Evolutionary conservation across 345 rosid genomes (phyloP).

Genomic region (Murraya paniculata): DNA sequence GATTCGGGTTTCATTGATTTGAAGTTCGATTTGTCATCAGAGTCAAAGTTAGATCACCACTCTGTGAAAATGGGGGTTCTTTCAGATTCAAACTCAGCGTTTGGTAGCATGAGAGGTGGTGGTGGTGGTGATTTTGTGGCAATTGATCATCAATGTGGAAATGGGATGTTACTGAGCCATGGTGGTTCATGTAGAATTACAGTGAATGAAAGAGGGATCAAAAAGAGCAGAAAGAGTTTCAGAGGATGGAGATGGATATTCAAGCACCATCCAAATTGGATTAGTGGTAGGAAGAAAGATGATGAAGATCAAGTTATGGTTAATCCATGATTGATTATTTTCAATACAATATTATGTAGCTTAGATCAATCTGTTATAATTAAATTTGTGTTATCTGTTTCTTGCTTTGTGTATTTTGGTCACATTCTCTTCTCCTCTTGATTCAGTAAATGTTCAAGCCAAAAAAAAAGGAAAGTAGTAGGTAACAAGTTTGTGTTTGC

Average conservation of each 20-base stretch:
- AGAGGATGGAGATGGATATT: slow-evolving; percentile 96
- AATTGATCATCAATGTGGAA: slow-evolving; percentile 22
- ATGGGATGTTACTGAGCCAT: slow-evolving; percentile 22
- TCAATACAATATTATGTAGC: slow-evolving; percentile 2
- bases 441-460: not conserved
- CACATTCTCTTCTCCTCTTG: not conserved
- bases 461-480: not conserved
- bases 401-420: not conserved
- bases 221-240: slow-evolving; percentile 77
- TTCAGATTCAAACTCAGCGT: slow-evolving; percentile 42
- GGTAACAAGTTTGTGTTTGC: not conserved
- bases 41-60: slow-evolving; percentile 18
- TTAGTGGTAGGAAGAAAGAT: slow-evolving; percentile 36
- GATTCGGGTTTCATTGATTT: slow-evolving; percentile 88
- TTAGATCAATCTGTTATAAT: slow-evolving; percentile 8
- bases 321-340: slow-evolving; percentile 16
- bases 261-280: slow-evolving; percentile 50
- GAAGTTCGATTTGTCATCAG: slow-evolving; percentile 67
- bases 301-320: slow-evolving; percentile 23
- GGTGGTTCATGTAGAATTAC: slow-evolving; percentile 67
- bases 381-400: slow-evolving; percentile 3
- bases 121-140: slow-evolving; percentile 33
- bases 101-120: slow-evolving; percentile 58
- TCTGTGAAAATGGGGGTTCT: slow-evolving; percentile 27
- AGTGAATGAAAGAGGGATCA: slow-evolving; percentile 59